These are phyloP conservation scores for Corynascus novoguineensis DNA, from an alignment of 495 filamentous ascomycete species.

Conservation along the genomic window DNA sequence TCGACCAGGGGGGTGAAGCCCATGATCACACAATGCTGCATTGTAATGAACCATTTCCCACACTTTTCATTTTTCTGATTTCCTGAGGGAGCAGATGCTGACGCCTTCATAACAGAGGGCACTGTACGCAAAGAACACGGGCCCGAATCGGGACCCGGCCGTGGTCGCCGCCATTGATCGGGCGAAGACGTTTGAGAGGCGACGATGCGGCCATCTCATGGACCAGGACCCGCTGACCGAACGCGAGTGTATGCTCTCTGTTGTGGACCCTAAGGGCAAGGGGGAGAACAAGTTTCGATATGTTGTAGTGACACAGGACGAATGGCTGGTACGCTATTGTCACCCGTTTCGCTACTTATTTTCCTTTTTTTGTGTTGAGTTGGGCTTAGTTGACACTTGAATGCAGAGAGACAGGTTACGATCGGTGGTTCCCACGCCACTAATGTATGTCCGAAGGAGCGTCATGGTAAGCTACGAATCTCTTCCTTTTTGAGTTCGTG, in stretches of 20 bases:
- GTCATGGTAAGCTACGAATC: slow-evolving; percentile 61
- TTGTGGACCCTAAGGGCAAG: slow-evolving; percentile 67
- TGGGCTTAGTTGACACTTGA: slow-evolving; percentile 3
- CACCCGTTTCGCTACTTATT: too few relatives aligned
- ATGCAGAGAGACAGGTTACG: slow-evolving; percentile 26
- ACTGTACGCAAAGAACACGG: slow-evolving; percentile 53
- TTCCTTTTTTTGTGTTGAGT: not conserved
- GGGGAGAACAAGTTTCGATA: slow-evolving; percentile 85
- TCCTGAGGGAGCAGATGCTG: slow-evolving; percentile 26
- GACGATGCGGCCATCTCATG: slow-evolving; percentile 84
- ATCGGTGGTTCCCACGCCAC: slow-evolving; percentile 34
- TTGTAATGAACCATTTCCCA: too few relatives aligned
- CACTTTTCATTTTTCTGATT: not conserved
- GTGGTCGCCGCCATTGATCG: slow-evolving; percentile 56
- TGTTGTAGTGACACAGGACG: slow-evolving; percentile 72
- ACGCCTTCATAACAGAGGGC: slow-evolving; percentile 63
- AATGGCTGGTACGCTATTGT: slow-evolving; percentile 23
- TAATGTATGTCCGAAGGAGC: slow-evolving; percentile 76
- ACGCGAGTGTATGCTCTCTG: slow-evolving; percentile 67
- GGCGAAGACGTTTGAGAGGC: slow-evolving; percentile 71
- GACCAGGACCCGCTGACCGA: slow-evolving; percentile 71
- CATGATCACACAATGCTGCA: slow-evolving; percentile 49
- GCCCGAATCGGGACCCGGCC: slow-evolving; percentile 51
- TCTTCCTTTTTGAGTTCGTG: not conserved
- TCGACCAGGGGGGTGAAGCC: slow-evolving; percentile 72